Evolutionary conservation across 768 basidiomycete species (phyloP), one percentile per base, ranked within the genome.

Genomic region (Pulveroboletus sp.): DNA sequence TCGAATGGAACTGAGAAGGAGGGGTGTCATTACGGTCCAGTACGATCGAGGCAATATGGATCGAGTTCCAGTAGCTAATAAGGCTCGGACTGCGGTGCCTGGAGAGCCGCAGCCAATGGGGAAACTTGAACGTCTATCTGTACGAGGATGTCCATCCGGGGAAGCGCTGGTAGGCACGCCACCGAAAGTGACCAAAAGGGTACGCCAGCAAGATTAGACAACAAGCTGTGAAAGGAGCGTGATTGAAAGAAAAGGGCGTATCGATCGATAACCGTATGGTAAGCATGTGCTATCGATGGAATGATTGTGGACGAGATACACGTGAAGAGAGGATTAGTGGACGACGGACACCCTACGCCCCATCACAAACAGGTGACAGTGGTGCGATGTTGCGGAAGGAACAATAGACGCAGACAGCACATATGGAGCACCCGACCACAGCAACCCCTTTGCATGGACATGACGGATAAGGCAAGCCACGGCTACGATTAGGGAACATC

Each of bases 281-380:
- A 50, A 8, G 19, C 11, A 33, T 39, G 36, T 35, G 49, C 49
- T 45, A 63, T 62, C 62, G 62, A 64, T 63, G 51, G 37, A 48
- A 54, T 45, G 43, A 62, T 58, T 35, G 36, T 46, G 43, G 40
- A 42, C 13, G 10, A 33, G 21, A 47, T 43, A 49, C 17, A 46
- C 31, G 49, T 48, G 35, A 3, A 20, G 41, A 45, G 51, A 47
- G 41, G 43, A 61, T 50, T 40, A 27, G 40, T n/a, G 40, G 25
- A 40, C 25, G 10, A 40, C 4, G n/a, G 27, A 23, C 35, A 40
- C 62, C 59, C 61, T 61, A 42, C 21, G 42, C 59, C 62, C 53
- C 45, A n/a, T 51, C 43, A 23, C 38, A 37, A 49, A 43, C 7
- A 43, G 39, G 20, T 47, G 23, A 12, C 43, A 60, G 47, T 38